Evolutionary conservation across 2,329 filamentous ascomycete species (phyloP).

Genomic region (Sporothrix pseudoabietina): DNA sequence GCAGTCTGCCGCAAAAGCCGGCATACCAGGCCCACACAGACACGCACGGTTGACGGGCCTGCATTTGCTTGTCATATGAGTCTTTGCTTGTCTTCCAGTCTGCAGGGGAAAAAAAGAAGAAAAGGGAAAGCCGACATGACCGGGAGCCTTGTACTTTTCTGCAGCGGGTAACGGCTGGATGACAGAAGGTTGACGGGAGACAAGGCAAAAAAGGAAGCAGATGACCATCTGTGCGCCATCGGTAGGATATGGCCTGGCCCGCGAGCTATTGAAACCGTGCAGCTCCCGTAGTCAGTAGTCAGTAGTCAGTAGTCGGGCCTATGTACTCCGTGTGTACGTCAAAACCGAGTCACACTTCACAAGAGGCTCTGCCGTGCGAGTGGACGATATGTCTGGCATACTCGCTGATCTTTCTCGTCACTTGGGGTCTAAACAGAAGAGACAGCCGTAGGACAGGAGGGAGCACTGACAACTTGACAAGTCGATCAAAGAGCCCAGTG

Average conservation of each 20-base stretch:
- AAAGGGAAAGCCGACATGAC: neutral
- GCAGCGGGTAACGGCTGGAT: neutral
- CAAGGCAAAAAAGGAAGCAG: neutral
- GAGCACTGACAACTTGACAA: neutral
- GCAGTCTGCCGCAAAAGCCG: neutral
- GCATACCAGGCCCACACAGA: neutral
- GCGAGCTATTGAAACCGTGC: neutral
- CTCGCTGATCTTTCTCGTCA: neutral
- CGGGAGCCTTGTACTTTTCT: neutral
- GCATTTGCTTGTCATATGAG: neutral
- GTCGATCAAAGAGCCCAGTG: neutral
- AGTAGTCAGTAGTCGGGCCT: neutral
- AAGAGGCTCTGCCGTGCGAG: conserved; percentile 7
- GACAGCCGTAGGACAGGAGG: conserved; percentile 1
- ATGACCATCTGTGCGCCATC: neutral
- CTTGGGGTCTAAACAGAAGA: neutral
- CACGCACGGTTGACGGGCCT: neutral
- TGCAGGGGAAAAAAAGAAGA: neutral
- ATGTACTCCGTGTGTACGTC: neutral
- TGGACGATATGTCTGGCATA: neutral
- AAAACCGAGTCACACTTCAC: neutral
- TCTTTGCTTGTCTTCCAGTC: neutral
- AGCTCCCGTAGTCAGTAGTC: neutral
- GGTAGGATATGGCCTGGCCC: neutral
- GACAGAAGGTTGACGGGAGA: neutral